Evolutionary conservation across 2,329 filamentous ascomycete species (phyloP).

Genomic region (Penicillium janthinellum): DNA sequence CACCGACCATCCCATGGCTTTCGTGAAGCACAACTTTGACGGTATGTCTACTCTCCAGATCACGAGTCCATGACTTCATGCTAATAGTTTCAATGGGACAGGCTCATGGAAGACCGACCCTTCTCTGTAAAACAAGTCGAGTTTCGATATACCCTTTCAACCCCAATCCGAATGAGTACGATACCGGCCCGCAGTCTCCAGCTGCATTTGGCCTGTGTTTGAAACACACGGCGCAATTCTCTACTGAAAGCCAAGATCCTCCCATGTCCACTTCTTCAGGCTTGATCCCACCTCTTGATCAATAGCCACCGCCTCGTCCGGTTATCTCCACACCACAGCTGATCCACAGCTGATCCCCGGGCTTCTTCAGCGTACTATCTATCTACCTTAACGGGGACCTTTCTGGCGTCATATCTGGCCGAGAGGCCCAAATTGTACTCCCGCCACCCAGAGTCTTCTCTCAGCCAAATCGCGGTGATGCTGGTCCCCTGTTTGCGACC

Average conservation of each 20-base stretch:
- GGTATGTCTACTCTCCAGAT: constrained; percentile 54
- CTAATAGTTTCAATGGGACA: constrained; percentile 17
- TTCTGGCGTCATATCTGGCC: not conserved
- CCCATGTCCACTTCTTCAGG: not conserved
- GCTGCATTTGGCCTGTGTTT: not conserved
- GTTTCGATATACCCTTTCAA: not conserved
- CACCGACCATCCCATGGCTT: constrained; percentile 90
- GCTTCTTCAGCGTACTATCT: not conserved
- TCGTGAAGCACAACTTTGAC: constrained; percentile 96
- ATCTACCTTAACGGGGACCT: not conserved
- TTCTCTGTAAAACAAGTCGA: constrained; percentile 26
- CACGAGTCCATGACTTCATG: not conserved
- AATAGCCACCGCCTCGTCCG: not conserved
- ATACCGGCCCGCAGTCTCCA: not conserved
- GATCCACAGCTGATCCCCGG: not conserved
- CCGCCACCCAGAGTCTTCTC: not conserved
- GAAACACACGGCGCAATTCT: not conserved
- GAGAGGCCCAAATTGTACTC: too few relatives aligned
- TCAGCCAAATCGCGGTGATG: not conserved
- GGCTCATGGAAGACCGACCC: constrained; percentile 44
- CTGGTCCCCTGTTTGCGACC: not conserved
- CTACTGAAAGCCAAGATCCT: not conserved
- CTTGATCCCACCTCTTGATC: too few relatives aligned
- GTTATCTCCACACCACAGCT: not conserved
- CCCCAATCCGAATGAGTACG: not conserved